Conservation (phyloP, 2,329 filamentous ascomycete species). For the Reticulascus tulasneorum region DNA sequence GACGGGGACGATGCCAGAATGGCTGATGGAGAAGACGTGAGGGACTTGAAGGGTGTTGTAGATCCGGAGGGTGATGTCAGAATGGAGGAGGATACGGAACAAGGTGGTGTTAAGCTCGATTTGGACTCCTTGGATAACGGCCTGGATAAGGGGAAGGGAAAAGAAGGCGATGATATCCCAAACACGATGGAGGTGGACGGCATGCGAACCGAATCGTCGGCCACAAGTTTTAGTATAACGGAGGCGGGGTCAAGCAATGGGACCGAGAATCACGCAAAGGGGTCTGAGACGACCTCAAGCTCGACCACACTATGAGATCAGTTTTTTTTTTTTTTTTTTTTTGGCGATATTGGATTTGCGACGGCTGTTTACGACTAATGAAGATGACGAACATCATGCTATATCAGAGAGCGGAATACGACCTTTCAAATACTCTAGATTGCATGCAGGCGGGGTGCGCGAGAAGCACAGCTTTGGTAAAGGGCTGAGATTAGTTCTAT, state of each 20-base stretch:
- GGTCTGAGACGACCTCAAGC: slow-evolving; percentile 33
- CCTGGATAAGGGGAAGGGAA: slow-evolving; percentile 20
- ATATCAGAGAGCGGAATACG: no score
- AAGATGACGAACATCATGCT: slow-evolving; percentile 7
- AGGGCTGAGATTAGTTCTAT: no score
- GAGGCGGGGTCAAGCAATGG: slow-evolving; percentile 32
- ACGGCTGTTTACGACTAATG: no score
- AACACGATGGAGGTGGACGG: slow-evolving; percentile 14
- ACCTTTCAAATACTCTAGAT: no score
- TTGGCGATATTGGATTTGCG: no score
- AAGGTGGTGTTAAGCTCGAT: slow-evolving; percentile 3
- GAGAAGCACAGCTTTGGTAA: no score
- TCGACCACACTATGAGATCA: slow-evolving; percentile 25
- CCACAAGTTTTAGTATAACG: slow-evolving; percentile 32
- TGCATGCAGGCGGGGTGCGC: no score
- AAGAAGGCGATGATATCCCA: slow-evolving; percentile 5
- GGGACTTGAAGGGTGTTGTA: not conserved
- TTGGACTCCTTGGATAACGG: not conserved
- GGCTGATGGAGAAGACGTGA: slow-evolving; percentile 4
- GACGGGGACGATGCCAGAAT: slow-evolving; percentile 1
- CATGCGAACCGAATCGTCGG: slow-evolving; percentile 25
- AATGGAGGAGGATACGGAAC: slow-evolving; percentile 7
- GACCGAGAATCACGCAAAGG: slow-evolving; percentile 24
- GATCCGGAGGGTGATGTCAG: slow-evolving; percentile 10
- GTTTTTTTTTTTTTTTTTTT: no score